Evolutionary conservation across 768 basidiomycete species (phyloP).

Genomic region (Tylopilus rubrobrunneus): DNA sequence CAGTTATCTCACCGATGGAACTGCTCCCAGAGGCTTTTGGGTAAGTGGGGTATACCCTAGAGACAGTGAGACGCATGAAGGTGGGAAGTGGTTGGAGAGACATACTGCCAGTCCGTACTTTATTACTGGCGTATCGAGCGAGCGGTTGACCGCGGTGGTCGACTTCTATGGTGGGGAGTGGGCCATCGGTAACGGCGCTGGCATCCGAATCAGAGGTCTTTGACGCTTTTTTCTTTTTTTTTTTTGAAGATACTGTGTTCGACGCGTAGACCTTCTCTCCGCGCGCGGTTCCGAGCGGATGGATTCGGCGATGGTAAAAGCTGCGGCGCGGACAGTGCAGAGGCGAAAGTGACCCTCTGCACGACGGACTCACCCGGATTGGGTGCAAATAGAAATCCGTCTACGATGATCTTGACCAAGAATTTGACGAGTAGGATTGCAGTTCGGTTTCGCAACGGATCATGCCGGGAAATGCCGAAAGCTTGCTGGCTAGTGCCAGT

Average conservation of each 20-base stretch:
- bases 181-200: conserved; percentile 9
- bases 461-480: too few species aligned
- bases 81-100: too few species aligned
- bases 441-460: too few species aligned
- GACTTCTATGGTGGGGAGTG: conserved; percentile 55
- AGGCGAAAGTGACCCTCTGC: conserved; percentile 76
- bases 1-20: too few species aligned
- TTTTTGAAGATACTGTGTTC: conserved; percentile 61
- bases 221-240: conserved; percentile 46
- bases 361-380: too few species aligned
- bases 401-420: background rate
- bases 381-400: background rate
- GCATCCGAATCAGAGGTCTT: conserved; percentile 32
- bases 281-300: conserved; percentile 73
- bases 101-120: too few species aligned
- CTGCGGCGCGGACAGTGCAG: conserved; percentile 90
- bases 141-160: conserved; percentile 68
- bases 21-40: too few species aligned
- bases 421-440: too few species aligned
- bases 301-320: conserved; percentile 85
- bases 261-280: conserved; percentile 45
- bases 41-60: too few species aligned
- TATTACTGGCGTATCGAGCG: conserved; percentile 82
- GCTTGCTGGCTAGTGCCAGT: too few species aligned
- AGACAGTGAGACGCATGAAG: too few species aligned